These are phyloP conservation scores for Scutellaria minor DNA, from an alignment of 257 asterid species.

Conservation along the genomic window DNA sequence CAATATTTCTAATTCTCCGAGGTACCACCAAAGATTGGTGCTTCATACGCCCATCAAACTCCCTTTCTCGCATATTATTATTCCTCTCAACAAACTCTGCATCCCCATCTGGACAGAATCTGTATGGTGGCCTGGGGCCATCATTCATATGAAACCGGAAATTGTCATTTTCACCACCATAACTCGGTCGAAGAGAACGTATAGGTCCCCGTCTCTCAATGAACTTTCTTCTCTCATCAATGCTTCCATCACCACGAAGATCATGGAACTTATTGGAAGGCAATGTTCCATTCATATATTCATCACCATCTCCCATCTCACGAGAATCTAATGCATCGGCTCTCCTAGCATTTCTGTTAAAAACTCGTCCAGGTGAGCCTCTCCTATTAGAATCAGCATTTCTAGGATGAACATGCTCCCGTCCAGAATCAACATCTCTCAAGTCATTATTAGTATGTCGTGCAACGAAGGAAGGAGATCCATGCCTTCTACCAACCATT, in stretches of 20 bases:
- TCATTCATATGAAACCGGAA: constrained; percentile 60
- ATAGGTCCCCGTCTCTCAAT: constrained; percentile 62
- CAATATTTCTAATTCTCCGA: constrained; percentile 63
- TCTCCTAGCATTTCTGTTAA: constrained; percentile 60
- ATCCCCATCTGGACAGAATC: constrained; percentile 67
- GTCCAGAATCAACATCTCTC: constrained; percentile 61
- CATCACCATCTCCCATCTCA: constrained; percentile 61
- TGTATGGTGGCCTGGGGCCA: constrained; percentile 63
- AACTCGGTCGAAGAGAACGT: constrained; percentile 61
- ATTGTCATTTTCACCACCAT: constrained; percentile 52
- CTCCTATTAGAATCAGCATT: constrained; percentile 58
- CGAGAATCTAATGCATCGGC: constrained; percentile 60
- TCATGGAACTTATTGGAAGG: constrained; percentile 53
- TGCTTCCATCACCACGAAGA: constrained; percentile 52
- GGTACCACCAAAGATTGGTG: constrained; percentile 47
- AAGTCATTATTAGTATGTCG: constrained; percentile 51
- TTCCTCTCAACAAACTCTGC: constrained; percentile 66
- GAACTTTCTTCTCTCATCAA: constrained; percentile 76
- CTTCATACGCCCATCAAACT: constrained; percentile 71
- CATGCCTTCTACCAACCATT: constrained; percentile 68
- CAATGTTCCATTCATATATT: constrained; percentile 55
- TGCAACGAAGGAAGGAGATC: constrained; percentile 60
- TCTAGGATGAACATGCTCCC: constrained; percentile 63
- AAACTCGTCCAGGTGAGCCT: constrained; percentile 53
- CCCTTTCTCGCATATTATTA: constrained; percentile 67